These are phyloP conservation scores for Linnemannia zychae DNA, from an alignment of 192 early-diverging fungal genomes.

Conservation along the genomic window DNA sequence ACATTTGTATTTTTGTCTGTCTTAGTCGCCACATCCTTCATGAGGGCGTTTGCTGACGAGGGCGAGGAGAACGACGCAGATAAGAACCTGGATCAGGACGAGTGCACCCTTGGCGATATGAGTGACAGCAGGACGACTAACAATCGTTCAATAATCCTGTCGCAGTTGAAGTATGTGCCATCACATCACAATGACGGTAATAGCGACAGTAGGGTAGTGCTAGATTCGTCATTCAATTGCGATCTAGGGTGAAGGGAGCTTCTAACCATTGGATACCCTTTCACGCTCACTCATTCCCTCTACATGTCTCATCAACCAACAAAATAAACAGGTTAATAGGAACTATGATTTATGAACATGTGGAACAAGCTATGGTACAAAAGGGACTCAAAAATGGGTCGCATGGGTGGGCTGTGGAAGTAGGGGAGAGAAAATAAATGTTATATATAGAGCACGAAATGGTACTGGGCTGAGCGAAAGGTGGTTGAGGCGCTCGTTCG, in stretches of 20 bases:
- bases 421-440: background rate
- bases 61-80: background rate
- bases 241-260: background rate
- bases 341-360: background rate
- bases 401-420: background rate
- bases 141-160: background rate
- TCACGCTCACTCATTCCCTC: background rate
- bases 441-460: background rate
- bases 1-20: constrained; percentile 22
- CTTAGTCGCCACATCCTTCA: constrained; percentile 18
- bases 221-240: background rate
- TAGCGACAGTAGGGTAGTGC: background rate
- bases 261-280: background rate
- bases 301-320: background rate
- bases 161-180: background rate
- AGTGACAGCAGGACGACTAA: background rate
- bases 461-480: no score
- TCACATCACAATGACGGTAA: background rate
- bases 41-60: constrained; percentile 40
- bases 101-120: no score
- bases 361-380: background rate
- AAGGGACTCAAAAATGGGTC: background rate
- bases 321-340: background rate
- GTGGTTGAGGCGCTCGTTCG: background rate
- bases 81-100: background rate